Evolutionary conservation across 371 early-diverging fungal species (phyloP).

Genomic region (Vairimorpha ceranae): DNA sequence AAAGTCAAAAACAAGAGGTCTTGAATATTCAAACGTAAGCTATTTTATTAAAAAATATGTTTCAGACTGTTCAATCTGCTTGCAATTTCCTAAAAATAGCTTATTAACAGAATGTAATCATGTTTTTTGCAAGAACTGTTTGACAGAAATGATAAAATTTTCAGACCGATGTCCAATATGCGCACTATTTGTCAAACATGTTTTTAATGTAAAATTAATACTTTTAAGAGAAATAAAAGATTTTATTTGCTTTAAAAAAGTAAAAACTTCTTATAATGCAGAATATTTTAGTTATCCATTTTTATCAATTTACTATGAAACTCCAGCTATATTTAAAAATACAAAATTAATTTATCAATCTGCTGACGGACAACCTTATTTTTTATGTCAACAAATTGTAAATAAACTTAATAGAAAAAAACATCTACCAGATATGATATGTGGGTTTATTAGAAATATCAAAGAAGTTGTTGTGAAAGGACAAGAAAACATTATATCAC

Average conservation of each 20-base stretch:
- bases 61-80: slow-evolving; percentile 1
- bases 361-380: neutral
- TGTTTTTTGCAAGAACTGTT: neutral
- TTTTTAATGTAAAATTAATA: neutral
- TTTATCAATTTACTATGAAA: neutral
- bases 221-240: neutral
- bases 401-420: neutral
- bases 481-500: neutral
- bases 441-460: neutral
- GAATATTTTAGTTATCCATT: slow-evolving; percentile 2
- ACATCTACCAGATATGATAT: neutral
- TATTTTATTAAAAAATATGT: neutral
- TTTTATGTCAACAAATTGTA: neutral
- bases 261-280: neutral
- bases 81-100: neutral
- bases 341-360: neutral
- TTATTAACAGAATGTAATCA: slow-evolving; percentile 1
- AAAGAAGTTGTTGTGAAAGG: neutral
- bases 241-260: neutral
- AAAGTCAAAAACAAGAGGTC: neutral
- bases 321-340: neutral
- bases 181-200: neutral
- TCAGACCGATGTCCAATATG: neutral
- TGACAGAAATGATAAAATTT: neutral
- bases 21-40: neutral